These are phyloP conservation scores for Fraxinus cuspidata DNA, from an alignment of 257 asterid genomes.

Conservation along the genomic window DNA sequence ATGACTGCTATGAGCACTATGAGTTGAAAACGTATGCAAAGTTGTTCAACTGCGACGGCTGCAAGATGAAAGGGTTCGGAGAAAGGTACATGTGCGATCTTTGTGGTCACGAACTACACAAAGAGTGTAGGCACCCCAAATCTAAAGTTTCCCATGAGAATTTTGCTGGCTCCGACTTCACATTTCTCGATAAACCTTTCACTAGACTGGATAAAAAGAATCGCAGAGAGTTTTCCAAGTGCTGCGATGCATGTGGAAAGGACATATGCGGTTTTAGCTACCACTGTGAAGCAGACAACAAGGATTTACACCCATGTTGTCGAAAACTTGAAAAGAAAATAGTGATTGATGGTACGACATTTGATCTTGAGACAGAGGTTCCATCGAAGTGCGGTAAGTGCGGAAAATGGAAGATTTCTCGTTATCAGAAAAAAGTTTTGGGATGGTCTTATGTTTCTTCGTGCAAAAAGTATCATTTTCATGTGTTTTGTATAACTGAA, in stretches of 20 bases:
- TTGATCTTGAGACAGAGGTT: slow-evolving; percentile 22
- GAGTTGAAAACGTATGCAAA: slow-evolving; percentile 7
- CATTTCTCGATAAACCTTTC: neutral
- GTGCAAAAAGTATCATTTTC: slow-evolving; percentile 29
- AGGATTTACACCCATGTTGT: slow-evolving; percentile 35
- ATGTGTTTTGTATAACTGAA: slow-evolving; percentile 37
- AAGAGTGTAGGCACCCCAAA: slow-evolving; percentile 22
- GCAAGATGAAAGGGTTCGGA: slow-evolving; percentile 40
- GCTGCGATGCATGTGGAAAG: slow-evolving; percentile 39
- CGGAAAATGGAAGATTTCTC: slow-evolving; percentile 19
- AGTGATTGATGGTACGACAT: slow-evolving; percentile 10
- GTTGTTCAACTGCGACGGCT: slow-evolving; percentile 36
- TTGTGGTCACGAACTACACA: slow-evolving; percentile 28
- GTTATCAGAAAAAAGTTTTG: slow-evolving; percentile 15
- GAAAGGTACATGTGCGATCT: slow-evolving; percentile 20
- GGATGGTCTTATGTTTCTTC: slow-evolving; percentile 33
- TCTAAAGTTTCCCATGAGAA: slow-evolving; percentile 9
- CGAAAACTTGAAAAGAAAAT: slow-evolving; percentile 24
- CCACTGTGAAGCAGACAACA: slow-evolving; percentile 18
- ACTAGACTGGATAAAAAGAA: neutral
- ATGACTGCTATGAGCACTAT: slow-evolving; percentile 24
- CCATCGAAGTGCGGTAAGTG: slow-evolving; percentile 33
- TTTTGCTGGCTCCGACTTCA: slow-evolving; percentile 14
- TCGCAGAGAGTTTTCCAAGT: slow-evolving; percentile 13
- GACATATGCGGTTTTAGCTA: slow-evolving; percentile 34